These are phyloP conservation scores for Nepenthes gracilis DNA, from an alignment of 148 eudicot species.

Conservation along the genomic window DNA sequence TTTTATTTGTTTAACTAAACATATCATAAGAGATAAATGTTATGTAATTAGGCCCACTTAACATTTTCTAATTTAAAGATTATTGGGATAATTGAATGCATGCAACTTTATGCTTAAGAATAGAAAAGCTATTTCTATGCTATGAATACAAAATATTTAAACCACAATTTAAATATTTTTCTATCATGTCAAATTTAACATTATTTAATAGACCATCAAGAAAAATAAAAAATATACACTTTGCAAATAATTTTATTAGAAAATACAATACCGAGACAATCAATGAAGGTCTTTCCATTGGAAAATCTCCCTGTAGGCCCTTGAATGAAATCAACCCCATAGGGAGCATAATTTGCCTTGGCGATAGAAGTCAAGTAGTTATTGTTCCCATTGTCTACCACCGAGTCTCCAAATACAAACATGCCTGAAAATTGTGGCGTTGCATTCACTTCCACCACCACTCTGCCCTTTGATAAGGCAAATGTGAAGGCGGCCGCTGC, in stretches of 20 bases:
- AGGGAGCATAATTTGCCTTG: slow-evolving; percentile 60
- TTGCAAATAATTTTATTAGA: background rate
- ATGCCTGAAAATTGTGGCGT: slow-evolving; percentile 44
- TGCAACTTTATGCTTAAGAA: too few species aligned
- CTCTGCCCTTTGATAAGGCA: background rate
- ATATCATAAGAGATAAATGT: too few species aligned
- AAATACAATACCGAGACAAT: slow-evolving; percentile 33
- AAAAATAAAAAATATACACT: too few species aligned
- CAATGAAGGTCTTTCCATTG: slow-evolving; percentile 67
- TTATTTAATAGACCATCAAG: too few species aligned
- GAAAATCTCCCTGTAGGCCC: slow-evolving; percentile 78
- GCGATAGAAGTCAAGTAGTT: slow-evolving; percentile 49
- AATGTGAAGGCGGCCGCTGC: background rate
- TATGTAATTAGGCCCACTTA: too few species aligned
- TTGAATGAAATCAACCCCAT: slow-evolving; percentile 50
- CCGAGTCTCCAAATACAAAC: slow-evolving; percentile 75
- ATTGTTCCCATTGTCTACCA: slow-evolving; percentile 69
- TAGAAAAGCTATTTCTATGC: too few species aligned
- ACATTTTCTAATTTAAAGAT: too few species aligned
- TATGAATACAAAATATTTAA: too few species aligned
- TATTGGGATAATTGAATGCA: too few species aligned
- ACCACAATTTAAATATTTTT: too few species aligned
- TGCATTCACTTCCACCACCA: background rate
- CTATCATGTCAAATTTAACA: too few species aligned
- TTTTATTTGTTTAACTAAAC: too few species aligned